phyloP scores from a whole-genome alignment of 495 filamentous ascomycete genomes.

The Aspergillus steynii region DNA sequence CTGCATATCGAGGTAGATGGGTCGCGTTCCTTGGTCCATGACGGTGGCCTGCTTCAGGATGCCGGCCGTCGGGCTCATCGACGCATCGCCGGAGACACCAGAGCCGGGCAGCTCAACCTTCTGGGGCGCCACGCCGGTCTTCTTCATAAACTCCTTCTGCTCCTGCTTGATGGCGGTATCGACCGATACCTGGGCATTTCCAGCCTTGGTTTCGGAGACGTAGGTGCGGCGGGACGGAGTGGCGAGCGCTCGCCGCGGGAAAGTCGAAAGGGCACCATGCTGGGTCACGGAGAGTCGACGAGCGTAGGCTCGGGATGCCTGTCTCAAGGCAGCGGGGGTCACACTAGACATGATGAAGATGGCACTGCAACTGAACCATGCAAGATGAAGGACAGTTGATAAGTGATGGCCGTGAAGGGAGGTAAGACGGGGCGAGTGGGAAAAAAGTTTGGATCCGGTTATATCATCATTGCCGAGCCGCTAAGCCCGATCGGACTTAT shows the following conservation, averaged over 20 bases:
- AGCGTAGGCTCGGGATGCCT: conserved; percentile 71
- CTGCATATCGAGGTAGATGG: conserved; percentile 98
- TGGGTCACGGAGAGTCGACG: conserved; percentile 48
- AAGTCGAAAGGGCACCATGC: conserved; percentile 43
- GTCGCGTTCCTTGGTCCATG: conserved; percentile 90
- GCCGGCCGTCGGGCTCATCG: conserved; percentile 80
- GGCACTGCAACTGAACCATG: conserved; percentile 24
- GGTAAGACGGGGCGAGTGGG: conserved; percentile 9
- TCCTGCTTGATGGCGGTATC: conserved; percentile 82
- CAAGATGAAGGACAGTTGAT: conserved; percentile 22
- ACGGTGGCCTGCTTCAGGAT: conserved; percentile 90
- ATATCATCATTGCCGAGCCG: conserved; percentile 33
- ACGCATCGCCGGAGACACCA: conserved; percentile 59
- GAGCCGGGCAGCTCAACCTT: conserved; percentile 58
- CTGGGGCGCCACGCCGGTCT: conserved; percentile 64
- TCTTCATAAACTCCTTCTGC: conserved; percentile 71
- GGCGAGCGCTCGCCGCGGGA: conserved; percentile 45
- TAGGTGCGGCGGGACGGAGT: conserved; percentile 59
- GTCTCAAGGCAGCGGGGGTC: conserved; percentile 70
- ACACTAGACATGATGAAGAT: conserved; percentile 66
- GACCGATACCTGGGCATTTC: conserved; percentile 77
- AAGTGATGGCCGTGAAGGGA: conserved; percentile 9
- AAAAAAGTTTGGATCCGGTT: conserved; percentile 31
- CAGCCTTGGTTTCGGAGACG: conserved; percentile 80
- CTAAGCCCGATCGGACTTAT: conserved; percentile 29